These are phyloP conservation scores for Diaporthe sp. DNA, from an alignment of 2,329 filamentous ascomycete genomes.

Conservation along the genomic window DNA sequence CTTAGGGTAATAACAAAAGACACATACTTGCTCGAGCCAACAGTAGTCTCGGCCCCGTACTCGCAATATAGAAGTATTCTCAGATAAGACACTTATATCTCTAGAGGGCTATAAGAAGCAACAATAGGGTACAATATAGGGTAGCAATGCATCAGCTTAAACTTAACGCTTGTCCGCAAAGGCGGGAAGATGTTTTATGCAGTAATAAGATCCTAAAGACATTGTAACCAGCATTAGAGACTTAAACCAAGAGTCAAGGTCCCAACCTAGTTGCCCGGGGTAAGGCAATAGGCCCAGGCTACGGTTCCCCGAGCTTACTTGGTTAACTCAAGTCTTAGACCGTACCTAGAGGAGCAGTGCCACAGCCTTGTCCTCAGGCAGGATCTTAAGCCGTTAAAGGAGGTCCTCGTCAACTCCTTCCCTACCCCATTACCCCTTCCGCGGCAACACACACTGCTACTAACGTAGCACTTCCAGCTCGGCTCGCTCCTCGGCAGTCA, in stretches of 20 bases:
- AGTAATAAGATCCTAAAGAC: not conserved
- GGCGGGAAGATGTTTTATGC: constrained; percentile 13
- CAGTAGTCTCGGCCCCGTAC: not conserved
- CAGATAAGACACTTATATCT: not conserved
- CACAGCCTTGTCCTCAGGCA: constrained; percentile 25
- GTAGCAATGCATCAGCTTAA: constrained; percentile 33
- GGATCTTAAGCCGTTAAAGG: not conserved
- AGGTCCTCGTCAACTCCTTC: not conserved
- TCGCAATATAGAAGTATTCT: not conserved
- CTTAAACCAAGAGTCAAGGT: no score
- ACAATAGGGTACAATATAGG: constrained; percentile 27
- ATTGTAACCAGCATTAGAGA: not conserved
- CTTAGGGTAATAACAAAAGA: not conserved
- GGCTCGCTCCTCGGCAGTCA: not conserved
- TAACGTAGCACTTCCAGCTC: constrained; percentile 22
- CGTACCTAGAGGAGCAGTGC: constrained; percentile 11
- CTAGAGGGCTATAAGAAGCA: not conserved
- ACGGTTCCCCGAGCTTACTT: not conserved
- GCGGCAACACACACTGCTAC: not conserved
- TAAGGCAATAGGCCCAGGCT: not conserved
- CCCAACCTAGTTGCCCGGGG: not conserved
- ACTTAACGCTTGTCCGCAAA: constrained; percentile 30
- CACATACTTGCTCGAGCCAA: not conserved
- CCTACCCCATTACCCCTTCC: not conserved
- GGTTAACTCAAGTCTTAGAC: not conserved